Conservation (phyloP, 306 rosid genomes). For the Inga laurina region DNA sequence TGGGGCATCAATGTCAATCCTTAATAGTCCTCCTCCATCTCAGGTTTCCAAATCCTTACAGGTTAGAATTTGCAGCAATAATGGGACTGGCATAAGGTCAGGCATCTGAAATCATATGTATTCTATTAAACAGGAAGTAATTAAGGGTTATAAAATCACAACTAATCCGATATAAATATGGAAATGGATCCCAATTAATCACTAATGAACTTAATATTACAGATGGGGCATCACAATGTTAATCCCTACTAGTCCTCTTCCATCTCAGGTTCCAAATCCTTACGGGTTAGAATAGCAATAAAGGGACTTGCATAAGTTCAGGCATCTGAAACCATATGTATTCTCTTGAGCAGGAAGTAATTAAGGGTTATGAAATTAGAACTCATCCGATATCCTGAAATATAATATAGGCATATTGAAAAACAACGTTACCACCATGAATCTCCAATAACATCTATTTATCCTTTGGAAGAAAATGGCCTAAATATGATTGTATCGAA, state of each 20-base stretch:
- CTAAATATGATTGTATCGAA: background rate
- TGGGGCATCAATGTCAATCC: background rate
- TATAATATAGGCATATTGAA: background rate
- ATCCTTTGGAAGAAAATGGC: background rate
- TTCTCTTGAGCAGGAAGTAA: background rate
- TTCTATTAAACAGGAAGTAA: background rate
- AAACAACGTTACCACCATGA: background rate
- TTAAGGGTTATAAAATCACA: background rate
- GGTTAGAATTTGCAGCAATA: slow-evolving; percentile 13
- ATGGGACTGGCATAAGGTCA: background rate
- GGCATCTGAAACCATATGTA: background rate
- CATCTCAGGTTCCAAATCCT: background rate
- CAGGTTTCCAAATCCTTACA: slow-evolving; percentile 5
- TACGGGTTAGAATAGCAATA: slow-evolving; percentile 9
- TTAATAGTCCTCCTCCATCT: background rate
- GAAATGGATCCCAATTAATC: background rate
- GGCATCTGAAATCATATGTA: background rate
- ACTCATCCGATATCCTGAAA: background rate
- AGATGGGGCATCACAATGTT: background rate
- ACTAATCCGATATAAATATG: background rate
- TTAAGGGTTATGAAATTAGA: background rate
- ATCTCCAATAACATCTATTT: background rate
- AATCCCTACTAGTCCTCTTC: background rate
- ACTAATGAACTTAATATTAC: background rate
- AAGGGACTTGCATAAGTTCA: background rate